phyloP scores from a whole-genome alignment of 176 grass and related monocot species.

The Oryza australiensis region DNA sequence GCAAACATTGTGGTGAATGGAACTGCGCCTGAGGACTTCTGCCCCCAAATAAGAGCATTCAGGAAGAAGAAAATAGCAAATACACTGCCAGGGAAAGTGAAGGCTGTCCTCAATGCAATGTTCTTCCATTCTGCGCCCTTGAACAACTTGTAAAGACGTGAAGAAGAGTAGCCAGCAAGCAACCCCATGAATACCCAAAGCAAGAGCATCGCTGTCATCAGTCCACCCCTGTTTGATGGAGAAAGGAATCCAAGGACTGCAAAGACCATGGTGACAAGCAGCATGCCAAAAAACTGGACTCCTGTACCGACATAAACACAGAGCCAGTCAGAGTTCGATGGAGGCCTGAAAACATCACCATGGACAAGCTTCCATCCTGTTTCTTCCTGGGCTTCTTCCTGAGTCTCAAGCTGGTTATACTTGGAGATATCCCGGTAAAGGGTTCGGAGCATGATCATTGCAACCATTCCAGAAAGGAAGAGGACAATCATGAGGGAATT shows the following conservation, averaged over 20 bases:
- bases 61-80: constrained; percentile 78
- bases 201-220: constrained; percentile 94
- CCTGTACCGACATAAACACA: constrained; percentile 92
- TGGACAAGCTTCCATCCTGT: constrained; percentile 97
- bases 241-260: constrained; percentile 93
- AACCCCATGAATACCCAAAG: constrained; percentile 95
- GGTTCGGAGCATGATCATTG: constrained; percentile 96
- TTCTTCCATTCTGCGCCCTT: constrained; percentile 86
- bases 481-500: constrained; percentile 97
- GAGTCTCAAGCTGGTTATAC: constrained; percentile 89
- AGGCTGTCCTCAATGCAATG: constrained; percentile 75
- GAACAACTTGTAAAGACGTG: constrained; percentile 79
- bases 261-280: constrained; percentile 93
- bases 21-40: constrained; percentile 91
- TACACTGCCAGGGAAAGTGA: constrained; percentile 73
- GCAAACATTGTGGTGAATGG: constrained; percentile 96
- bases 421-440: constrained; percentile 92
- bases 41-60: constrained; percentile 82
- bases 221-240: constrained; percentile 83
- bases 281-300: constrained; percentile 84
- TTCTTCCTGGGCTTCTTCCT: constrained; percentile 91
- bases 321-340: constrained; percentile 67
- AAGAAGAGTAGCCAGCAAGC: constrained; percentile 79
- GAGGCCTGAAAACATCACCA: constrained; percentile 80
- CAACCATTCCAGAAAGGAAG: constrained; percentile 95